Conservation (phyloP, 1,284 basidiomycete genomes). For the Veloboletus limbatus region DNA sequence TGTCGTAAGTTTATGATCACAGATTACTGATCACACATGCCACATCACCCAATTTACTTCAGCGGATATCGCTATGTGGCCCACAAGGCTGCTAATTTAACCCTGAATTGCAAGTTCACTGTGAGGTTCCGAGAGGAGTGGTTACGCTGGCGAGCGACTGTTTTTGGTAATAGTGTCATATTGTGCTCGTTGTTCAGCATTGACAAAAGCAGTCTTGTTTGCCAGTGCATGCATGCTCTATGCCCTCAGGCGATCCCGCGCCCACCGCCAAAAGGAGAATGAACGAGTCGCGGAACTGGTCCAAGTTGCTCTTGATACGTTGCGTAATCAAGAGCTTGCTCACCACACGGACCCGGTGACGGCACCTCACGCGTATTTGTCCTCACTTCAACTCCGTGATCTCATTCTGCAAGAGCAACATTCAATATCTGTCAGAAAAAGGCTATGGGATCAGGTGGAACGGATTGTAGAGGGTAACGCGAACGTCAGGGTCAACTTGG, state of each 20-base stretch:
- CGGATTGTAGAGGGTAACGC: slow-evolving; percentile 90
- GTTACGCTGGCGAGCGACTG: slow-evolving; percentile 64
- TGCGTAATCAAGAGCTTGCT: slow-evolving; percentile 84
- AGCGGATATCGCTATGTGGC: slow-evolving; percentile 79
- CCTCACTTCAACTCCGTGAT: slow-evolving; percentile 90
- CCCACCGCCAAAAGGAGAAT: slow-evolving; percentile 59
- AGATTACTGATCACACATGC: slow-evolving; percentile 22
- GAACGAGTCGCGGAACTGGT: slow-evolving; percentile 76
- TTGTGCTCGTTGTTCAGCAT: slow-evolving; percentile 8
- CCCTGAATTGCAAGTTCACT: slow-evolving; percentile 66
- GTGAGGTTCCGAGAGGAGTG: slow-evolving; percentile 69
- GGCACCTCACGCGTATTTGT: slow-evolving; percentile 77
- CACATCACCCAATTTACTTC: slow-evolving; percentile 24
- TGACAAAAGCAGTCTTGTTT: slow-evolving; percentile 34
- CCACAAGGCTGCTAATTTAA: slow-evolving; percentile 69
- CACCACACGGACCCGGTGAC: slow-evolving; percentile 84
- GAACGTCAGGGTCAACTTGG: slow-evolving; percentile 87
- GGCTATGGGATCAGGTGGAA: slow-evolving; percentile 86
- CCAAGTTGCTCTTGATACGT: slow-evolving; percentile 73
- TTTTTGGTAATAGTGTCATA: slow-evolving; percentile 54
- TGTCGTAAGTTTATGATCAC: slow-evolving; percentile 57
- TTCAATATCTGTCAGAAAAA: slow-evolving; percentile 62
- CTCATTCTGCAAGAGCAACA: slow-evolving; percentile 82
- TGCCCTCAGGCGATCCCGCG: slow-evolving; percentile 42
- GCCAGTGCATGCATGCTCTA: slow-evolving; percentile 36